phyloP scores from a whole-genome alignment of 2,329 filamentous ascomycete genomes.

The Colletotrichum chrysophilum region DNA sequence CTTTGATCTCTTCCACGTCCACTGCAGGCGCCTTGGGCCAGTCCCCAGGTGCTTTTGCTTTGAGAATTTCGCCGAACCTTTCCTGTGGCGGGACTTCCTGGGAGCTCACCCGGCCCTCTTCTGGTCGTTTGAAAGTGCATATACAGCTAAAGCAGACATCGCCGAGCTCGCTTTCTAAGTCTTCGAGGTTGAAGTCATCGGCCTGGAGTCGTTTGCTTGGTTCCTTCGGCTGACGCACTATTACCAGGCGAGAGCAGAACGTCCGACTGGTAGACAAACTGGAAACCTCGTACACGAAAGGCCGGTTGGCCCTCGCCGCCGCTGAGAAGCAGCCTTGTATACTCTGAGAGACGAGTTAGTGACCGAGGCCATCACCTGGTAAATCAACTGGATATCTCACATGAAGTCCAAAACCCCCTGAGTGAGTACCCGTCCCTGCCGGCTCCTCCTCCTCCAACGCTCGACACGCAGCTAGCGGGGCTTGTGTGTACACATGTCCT shows the following conservation, averaged over 20 bases:
- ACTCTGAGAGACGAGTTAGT: slow-evolving; percentile 39
- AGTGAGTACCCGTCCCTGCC: not conserved
- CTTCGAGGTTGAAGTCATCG: slow-evolving; percentile 28
- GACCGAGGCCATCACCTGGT: not conserved
- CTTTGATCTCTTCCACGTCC: slow-evolving; percentile 47
- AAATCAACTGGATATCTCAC: slow-evolving; percentile 30
- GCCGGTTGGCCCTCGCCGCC: slow-evolving; percentile 50
- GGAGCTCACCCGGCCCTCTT: slow-evolving; percentile 37
- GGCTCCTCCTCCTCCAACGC: slow-evolving; percentile 33
- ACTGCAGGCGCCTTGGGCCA: slow-evolving; percentile 52
- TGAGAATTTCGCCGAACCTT: slow-evolving; percentile 47
- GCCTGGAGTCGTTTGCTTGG: not conserved
- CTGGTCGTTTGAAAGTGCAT: slow-evolving; percentile 55
- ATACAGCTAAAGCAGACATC: slow-evolving; percentile 56
- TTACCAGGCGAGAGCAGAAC: slow-evolving; percentile 56
- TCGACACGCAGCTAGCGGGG: slow-evolving; percentile 33
- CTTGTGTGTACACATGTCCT: slow-evolving; percentile 41
- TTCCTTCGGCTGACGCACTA: slow-evolving; percentile 37
- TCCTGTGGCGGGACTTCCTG: slow-evolving; percentile 47
- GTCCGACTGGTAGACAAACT: slow-evolving; percentile 48
- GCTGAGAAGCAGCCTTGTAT: slow-evolving; percentile 62
- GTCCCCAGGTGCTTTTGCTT: slow-evolving; percentile 35
- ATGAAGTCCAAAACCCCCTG: slow-evolving; percentile 38
- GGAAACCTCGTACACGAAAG: slow-evolving; percentile 57
- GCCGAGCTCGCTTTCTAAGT: slow-evolving; percentile 42